Conservation (phyloP, 345 rosid species). For the Pistacia vera region DNA sequence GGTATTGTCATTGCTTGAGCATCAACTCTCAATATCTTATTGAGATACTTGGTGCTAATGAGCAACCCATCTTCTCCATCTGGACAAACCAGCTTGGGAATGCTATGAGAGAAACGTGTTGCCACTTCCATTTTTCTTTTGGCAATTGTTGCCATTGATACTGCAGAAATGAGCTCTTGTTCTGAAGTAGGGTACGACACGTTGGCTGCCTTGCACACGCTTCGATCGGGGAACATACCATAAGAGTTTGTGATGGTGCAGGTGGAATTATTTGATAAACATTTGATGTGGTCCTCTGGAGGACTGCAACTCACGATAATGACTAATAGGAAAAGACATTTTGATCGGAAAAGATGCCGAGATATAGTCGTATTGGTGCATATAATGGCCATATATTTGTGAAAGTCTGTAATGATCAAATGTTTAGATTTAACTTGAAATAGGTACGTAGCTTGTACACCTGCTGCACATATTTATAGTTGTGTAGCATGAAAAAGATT, state of each 20-base stretch:
- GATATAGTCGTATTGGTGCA: neutral
- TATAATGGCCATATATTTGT: neutral
- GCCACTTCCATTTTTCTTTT: slow-evolving; percentile 64
- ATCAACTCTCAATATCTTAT: slow-evolving; percentile 37
- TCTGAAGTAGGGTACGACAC: slow-evolving; percentile 65
- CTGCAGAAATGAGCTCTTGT: slow-evolving; percentile 49
- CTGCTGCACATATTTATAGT: neutral
- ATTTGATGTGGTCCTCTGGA: slow-evolving; percentile 54
- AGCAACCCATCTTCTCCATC: slow-evolving; percentile 64
- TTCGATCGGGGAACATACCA: slow-evolving; percentile 69
- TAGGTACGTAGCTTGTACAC: neutral
- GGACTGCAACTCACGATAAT: slow-evolving; percentile 38
- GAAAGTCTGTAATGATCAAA: neutral
- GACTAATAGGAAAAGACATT: slow-evolving; percentile 20
- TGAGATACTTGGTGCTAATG: slow-evolving; percentile 71
- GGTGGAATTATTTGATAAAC: slow-evolving; percentile 37
- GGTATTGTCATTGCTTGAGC: slow-evolving; percentile 42
- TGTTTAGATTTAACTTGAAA: neutral
- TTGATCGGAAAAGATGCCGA: slow-evolving; percentile 11
- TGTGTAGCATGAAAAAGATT: slow-evolving; percentile 12
- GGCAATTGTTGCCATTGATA: slow-evolving; percentile 54
- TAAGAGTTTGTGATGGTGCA: slow-evolving; percentile 76
- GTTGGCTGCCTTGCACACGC: slow-evolving; percentile 54
- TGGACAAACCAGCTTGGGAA: slow-evolving; percentile 68
- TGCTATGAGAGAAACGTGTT: slow-evolving; percentile 70